These are phyloP conservation scores for Cryptococcus sp. DNA, from an alignment of 1,284 basidiomycete genomes.

Conservation along the genomic window DNA sequence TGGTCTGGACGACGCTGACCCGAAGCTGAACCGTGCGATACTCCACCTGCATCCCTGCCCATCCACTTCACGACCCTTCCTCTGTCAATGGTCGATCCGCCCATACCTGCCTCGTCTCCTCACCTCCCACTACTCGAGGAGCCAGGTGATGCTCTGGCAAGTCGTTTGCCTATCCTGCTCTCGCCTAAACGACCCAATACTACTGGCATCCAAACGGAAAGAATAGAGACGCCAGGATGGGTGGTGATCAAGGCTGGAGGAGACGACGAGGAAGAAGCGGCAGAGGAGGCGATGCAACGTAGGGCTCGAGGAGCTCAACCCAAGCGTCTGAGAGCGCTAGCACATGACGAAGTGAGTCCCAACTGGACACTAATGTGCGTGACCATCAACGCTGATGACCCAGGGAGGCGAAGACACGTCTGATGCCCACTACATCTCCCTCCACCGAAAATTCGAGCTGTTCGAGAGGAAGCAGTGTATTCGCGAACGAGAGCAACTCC, in stretches of 20 bases:
- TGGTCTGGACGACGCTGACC: constrained; percentile 8
- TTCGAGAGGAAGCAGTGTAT: constrained; percentile 78
- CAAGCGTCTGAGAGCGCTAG: constrained; percentile 27
- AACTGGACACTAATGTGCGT: constrained; percentile 2
- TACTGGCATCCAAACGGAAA: constrained; percentile 4
- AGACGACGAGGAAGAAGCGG: constrained; percentile 38
- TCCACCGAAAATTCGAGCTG: constrained; percentile 78
- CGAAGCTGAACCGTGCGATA: constrained; percentile 62
- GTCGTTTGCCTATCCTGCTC: background rate
- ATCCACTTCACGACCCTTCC: constrained; percentile 62
- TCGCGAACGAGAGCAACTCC: constrained; percentile 82
- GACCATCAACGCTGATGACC: constrained; percentile 4
- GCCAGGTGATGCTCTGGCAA: no score
- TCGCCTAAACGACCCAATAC: background rate
- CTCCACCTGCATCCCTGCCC: constrained; percentile 59
- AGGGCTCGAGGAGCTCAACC: constrained; percentile 13
- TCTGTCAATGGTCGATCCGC: constrained; percentile 19
- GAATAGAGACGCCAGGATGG: constrained; percentile 41
- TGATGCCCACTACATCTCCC: constrained; percentile 74
- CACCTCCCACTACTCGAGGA: constrained; percentile 18
- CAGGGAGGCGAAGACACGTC: constrained; percentile 66
- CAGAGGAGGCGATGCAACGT: constrained; percentile 28
- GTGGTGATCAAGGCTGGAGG: constrained; percentile 30
- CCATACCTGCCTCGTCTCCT: constrained; percentile 8
- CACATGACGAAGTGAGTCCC: constrained; percentile 60